Base-by-base conservation (phyloP, 1,284 basidiomycete genomes). In the Ustilago hordei region DNA sequence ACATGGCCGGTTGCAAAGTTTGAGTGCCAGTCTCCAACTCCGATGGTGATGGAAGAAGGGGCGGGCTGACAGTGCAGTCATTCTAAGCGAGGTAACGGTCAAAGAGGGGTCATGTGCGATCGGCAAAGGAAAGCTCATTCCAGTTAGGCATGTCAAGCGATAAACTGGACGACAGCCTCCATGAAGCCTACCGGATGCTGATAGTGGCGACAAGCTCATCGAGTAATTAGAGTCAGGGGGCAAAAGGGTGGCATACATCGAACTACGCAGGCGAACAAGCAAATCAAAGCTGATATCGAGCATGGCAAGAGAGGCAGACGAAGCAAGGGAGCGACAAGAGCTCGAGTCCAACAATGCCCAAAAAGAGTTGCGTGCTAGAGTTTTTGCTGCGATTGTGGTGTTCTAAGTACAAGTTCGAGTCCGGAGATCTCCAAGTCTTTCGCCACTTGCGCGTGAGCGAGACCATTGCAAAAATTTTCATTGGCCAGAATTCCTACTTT, bases 181-280 rank as follows among this genome's bases (percentile, higher is more conserved):
- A 31, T 32, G 48, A 13, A 32, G 4, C 48, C 6, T 50, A 28
- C 48, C 6, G 28, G 48, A 50, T 50, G 48, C 15, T 32, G 48
- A 19, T 19, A 19, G 9, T 39, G 34, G 34, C 53, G 32, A 35
- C 53, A 41, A 50, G 48, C 45, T 52, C 47, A 60, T 60, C 55
- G 41, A 36, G 41, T n/a, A 50, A 45, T 3, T 23, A 39, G 28
- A 35, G 55, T 19, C 55, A 43, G 56, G 48, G 47, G 63, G 32
- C 39, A 19, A 19, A 9, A 50, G 56, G 53, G 36, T 48, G 60
- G 60, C 43, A 62, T 62, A 53, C 52, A 45, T 55, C 36, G 39
- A 34, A 19, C 34, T 13, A 60, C 19, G 3, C 31, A 53, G 34
- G 48, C 52, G 50, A 61, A 61, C 60, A 53, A 61, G 60, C 60